A percentile compares a stretch with the other conserved stretches of the same genome.
phyloP scores from a whole-genome alignment of 1,139 yeast species.

The Zhuliangozyma blackwelliae region DNA sequence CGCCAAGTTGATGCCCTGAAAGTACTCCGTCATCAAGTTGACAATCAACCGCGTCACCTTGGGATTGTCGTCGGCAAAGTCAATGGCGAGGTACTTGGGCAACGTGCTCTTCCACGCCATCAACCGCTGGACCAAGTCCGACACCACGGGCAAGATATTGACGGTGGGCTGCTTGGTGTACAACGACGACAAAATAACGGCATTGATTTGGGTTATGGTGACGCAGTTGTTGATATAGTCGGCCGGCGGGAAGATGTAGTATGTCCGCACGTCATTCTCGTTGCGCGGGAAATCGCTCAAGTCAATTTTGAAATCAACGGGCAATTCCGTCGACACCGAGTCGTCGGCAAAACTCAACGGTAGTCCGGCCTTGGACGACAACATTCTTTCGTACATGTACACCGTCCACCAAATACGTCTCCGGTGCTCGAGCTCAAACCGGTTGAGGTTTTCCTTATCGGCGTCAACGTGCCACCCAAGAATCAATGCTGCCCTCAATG shows the following conservation, averaged over 20 bases:
- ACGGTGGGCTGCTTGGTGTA: constrained; percentile 75
- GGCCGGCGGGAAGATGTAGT: constrained; percentile 75
- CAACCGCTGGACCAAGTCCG: constrained; percentile 65
- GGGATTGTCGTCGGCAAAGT: constrained; percentile 52
- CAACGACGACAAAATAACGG: constrained; percentile 63
- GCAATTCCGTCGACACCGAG: constrained; percentile 71
- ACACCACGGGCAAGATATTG: constrained; percentile 70
- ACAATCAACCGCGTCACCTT: constrained; percentile 65
- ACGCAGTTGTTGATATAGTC: constrained; percentile 77
- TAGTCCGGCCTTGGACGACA: constrained; percentile 79
- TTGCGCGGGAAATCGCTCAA: constrained; percentile 50
- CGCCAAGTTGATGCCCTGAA: constrained; percentile 79
- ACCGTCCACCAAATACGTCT: constrained; percentile 91
- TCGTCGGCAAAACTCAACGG: constrained; percentile 78
- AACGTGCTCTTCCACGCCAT: constrained; percentile 66
- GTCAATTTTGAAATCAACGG: constrained; percentile 64
- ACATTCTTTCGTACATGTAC: constrained; percentile 82
- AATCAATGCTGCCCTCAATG: constrained; percentile 67
- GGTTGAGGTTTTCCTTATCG: constrained; percentile 56
- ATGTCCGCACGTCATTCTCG: constrained; percentile 45
- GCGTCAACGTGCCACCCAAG: constrained; percentile 85
- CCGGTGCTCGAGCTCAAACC: constrained; percentile 74
- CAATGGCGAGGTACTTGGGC: constrained; percentile 63
- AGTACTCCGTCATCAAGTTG: constrained; percentile 80
- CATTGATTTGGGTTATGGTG: constrained; percentile 75